Percentiles rank a stretch among this genome's conserved stretches.
phyloP scores from a whole-genome alignment of 108 stramenopile species.

The Phaeodactylum tricornutum region DNA sequence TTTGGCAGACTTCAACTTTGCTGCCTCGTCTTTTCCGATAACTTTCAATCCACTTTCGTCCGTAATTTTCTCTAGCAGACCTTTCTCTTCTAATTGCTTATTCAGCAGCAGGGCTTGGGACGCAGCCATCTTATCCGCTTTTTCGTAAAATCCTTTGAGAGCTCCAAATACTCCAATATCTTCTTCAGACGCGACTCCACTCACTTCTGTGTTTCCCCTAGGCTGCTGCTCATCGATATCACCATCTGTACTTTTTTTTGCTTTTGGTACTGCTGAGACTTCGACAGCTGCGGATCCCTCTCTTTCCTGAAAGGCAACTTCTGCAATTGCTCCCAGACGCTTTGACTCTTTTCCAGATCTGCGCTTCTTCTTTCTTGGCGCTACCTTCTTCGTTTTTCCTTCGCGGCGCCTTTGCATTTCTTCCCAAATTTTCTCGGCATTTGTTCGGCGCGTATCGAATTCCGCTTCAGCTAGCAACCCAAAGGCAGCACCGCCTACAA shows the following conservation, averaged over 20 bases:
- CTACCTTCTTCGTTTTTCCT: conserved; percentile 5
- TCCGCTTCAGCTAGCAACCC: conserved; percentile 64
- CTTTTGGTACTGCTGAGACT: too few species aligned
- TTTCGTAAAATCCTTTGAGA: conserved; percentile 61
- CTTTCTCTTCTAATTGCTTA: conserved; percentile 78
- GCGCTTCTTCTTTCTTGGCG: conserved; percentile 44
- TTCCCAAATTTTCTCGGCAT: conserved; percentile 69
- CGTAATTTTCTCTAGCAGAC: conserved; percentile 79
- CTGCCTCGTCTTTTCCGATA: conserved; percentile 56
- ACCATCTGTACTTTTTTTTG: background rate
- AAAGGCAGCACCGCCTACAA: conserved; percentile 43
- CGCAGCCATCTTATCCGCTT: conserved; percentile 79
- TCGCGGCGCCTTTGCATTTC: conserved; percentile 63
- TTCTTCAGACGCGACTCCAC: background rate
- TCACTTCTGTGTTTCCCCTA: background rate
- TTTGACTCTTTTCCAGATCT: conserved; percentile 53
- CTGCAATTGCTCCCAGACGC: conserved; percentile 53
- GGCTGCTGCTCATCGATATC: background rate
- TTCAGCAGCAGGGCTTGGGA: conserved; percentile 75
- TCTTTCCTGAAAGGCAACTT: too few species aligned
- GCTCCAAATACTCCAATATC: conserved; percentile 30
- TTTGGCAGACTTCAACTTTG: conserved; percentile 27
- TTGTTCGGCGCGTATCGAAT: conserved; percentile 44
- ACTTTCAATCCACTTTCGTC: conserved; percentile 79
- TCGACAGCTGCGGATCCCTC: too few species aligned